Evolutionary conservation across 164 flowering plant genomes (phyloP).

Genomic region (Piper longum): DNA sequence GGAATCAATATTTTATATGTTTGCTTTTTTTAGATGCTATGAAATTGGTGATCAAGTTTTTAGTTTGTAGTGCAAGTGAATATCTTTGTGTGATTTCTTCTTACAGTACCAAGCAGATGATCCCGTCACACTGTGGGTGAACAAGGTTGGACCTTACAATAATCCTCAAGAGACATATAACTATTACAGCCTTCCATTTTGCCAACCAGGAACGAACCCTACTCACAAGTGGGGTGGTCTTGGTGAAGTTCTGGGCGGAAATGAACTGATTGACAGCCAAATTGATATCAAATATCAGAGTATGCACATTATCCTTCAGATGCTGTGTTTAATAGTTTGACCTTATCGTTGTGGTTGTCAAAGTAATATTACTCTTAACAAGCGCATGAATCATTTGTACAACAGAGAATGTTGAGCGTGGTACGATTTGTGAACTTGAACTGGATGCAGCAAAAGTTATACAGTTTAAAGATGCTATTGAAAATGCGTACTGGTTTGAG

Average conservation of each 20-base stretch:
- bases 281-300: constrained; percentile 71
- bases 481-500: constrained; percentile 89
- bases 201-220: constrained; percentile 42
- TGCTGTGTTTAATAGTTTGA: background rate
- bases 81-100: no score
- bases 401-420: constrained; percentile 74
- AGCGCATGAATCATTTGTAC: background rate
- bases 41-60: no score
- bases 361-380: background rate
- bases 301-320: constrained; percentile 20
- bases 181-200: constrained; percentile 92
- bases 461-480: constrained; percentile 93
- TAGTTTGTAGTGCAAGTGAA: no score
- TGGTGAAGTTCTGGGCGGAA: constrained; percentile 98
- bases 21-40: no score
- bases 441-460: constrained; percentile 69
- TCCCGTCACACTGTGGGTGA: constrained; percentile 87
- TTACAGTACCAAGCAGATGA: constrained; percentile 73
- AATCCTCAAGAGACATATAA: constrained; percentile 99
- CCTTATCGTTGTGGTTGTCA: no score
- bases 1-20: no score
- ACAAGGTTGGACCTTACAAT: constrained; percentile 97
- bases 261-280: constrained; percentile 94
- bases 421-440: constrained; percentile 50
- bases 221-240: constrained; percentile 99